Conservation (phyloP, 345 rosid species). For the Chamaenerion angustifolium region DNA sequence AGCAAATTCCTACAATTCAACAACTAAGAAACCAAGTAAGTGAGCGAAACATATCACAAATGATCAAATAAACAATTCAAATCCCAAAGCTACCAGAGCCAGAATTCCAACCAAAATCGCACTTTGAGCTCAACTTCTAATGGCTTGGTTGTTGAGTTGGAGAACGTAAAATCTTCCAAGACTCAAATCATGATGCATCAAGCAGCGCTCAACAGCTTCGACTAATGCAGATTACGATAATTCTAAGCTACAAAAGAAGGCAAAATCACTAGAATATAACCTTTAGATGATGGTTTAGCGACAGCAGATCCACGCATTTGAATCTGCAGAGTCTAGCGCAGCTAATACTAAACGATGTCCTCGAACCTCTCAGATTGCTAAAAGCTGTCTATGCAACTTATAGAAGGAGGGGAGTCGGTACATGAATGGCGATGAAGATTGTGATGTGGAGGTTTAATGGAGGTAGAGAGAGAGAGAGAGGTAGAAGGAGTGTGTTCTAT, state of each 20-base stretch:
- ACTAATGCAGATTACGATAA: neutral
- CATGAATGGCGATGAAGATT: conserved; percentile 1
- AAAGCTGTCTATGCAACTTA: neutral
- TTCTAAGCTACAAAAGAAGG: neutral
- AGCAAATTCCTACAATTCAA: too few species aligned
- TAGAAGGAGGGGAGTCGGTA: neutral
- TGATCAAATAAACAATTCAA: too few species aligned
- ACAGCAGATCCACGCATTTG: conserved; percentile 13
- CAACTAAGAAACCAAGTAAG: too few species aligned
- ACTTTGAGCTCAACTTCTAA: too few species aligned
- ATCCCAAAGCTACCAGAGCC: too few species aligned
- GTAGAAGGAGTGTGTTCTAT: conserved; percentile 3
- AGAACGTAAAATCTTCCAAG: conserved; percentile 5
- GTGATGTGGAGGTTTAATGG: neutral
- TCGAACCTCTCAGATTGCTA: neutral
- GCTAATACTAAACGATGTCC: neutral
- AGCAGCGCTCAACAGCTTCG: neutral
- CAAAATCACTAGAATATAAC: neutral
- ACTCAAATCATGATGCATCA: neutral
- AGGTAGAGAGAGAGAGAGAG: conserved; percentile 5
- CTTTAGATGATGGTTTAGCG: neutral
- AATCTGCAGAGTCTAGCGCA: neutral
- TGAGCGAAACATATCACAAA: too few species aligned
- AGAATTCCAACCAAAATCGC: too few species aligned
- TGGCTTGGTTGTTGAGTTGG: too few species aligned